Base-by-base conservation (phyloP, 2,329 filamentous ascomycete species). In the Chaetomiaceae sp. region DNA sequence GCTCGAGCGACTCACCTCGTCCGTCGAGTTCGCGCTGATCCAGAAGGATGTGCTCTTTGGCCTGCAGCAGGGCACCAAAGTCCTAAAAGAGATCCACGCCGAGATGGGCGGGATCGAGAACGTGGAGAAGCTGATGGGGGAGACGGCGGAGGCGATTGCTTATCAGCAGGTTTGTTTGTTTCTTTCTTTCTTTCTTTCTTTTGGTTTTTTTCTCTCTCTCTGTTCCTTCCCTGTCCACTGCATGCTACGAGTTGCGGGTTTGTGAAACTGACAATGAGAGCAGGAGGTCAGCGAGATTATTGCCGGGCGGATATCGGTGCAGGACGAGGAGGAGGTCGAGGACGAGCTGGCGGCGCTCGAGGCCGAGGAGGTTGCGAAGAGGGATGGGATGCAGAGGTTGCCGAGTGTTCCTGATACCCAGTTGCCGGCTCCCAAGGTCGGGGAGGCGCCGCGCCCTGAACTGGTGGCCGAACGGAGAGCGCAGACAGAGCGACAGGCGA, bases 281-380 rank as follows among this genome's bases (percentile, higher is more conserved):
- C 64, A 95, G 88, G 92, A 99, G 75, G 81, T 99, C 62, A 94
- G 86, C 71, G 89, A 95, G 45, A 88, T 96, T 80, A 81, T 99
- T 2, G 88, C 86, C 30, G 88, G 88, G 11, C 84, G 86, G 62
- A 91, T 99, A 75, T 89, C 90, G 13, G 94, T 90, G 65, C 87
- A 95, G 64, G 94, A 99, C 70, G 94, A 99, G 70, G 92, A 97
- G 66, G 94, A 96, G 65, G 94, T 99, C 30, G 94, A 99, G 68
- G 91, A 96, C 65, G 94, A 99, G 73, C 76, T 99, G 48, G 89
- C 88, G 51, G 86, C 85, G 1, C 77, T 99, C 59, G 87, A 91
- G 69, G 76, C 75, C 36, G 84, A 91, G 61, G 50, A 73, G 4
- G 30, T 18, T 23, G 36, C 36, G 25, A 27, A 13, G 30, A 40